Percentiles rank a stretch among this genome's conserved stretches.
Conservation (phyloP, 2,329 filamentous ascomycete genomes). For the Paraconiothyrium sp. region DNA sequence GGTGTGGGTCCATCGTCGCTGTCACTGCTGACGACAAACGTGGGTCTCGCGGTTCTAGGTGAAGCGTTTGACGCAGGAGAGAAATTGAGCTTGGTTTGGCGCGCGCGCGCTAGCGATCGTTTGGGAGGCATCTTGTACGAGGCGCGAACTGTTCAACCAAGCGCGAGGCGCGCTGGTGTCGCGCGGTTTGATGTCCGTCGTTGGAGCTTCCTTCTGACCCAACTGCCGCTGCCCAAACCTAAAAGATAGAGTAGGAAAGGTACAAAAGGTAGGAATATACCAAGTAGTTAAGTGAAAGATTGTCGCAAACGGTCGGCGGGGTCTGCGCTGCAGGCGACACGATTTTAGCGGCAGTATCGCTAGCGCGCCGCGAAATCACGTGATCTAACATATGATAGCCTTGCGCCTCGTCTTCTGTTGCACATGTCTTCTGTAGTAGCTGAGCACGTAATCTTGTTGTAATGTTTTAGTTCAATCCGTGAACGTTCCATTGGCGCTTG, state of each 20-base stretch:
- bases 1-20: conserved; percentile 25
- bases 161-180: conserved; percentile 7
- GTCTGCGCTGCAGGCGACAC: conserved; percentile 1
- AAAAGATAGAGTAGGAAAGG: not conserved
- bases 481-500: not conserved
- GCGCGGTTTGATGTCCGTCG: not conserved
- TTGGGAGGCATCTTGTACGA: conserved; percentile 34
- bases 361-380: conserved; percentile 12
- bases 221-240: not conserved
- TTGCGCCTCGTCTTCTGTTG: too few species aligned
- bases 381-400: not conserved
- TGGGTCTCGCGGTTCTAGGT: conserved; percentile 43
- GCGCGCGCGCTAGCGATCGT: conserved; percentile 35
- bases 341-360: not conserved
- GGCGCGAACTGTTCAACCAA: not conserved
- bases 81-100: conserved; percentile 56
- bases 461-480: not conserved
- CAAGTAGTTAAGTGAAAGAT: not conserved
- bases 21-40: conserved; percentile 32
- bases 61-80: conserved; percentile 54
- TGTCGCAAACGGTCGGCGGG: conserved; percentile 5
- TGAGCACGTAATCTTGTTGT: not conserved
- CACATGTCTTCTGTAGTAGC: too few species aligned
- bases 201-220: not conserved
- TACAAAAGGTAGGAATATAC: not conserved